Conservation (phyloP, 2,329 filamentous ascomycete genomes). For the Phialophora verrucosa region DNA sequence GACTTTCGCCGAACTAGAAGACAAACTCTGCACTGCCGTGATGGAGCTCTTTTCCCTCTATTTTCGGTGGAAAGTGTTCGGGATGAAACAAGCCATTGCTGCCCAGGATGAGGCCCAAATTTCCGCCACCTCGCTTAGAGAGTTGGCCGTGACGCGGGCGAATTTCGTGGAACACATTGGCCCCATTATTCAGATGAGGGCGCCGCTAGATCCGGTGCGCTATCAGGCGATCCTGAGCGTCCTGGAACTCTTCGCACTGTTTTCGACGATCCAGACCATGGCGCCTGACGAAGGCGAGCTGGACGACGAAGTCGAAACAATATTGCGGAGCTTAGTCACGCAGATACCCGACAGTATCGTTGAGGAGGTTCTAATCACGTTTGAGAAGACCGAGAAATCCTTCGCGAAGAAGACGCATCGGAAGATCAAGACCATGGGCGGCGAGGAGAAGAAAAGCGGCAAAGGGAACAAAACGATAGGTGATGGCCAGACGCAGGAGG, state of each 20-base stretch:
- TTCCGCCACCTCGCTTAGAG: constrained; percentile 68
- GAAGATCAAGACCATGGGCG: constrained; percentile 40
- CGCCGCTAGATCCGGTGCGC: constrained; percentile 76
- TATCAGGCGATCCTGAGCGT: constrained; percentile 75
- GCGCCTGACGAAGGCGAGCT: constrained; percentile 39
- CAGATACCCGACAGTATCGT: constrained; percentile 70
- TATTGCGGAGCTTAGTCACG: constrained; percentile 68
- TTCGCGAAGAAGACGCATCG: constrained; percentile 71
- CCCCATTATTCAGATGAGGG: constrained; percentile 56
- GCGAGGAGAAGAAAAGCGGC: constrained; percentile 20
- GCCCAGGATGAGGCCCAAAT: constrained; percentile 62
- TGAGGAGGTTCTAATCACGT: constrained; percentile 73
- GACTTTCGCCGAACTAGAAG: constrained; percentile 76
- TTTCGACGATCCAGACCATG: constrained; percentile 70
- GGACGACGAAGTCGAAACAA: constrained; percentile 57
- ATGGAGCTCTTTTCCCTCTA: constrained; percentile 82
- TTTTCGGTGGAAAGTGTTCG: constrained; percentile 89
- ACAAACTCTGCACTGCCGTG: constrained; percentile 75
- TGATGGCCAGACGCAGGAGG: constrained; percentile 32
- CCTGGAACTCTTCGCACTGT: constrained; percentile 81
- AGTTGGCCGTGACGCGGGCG: constrained; percentile 67
- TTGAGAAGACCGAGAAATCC: constrained; percentile 75
- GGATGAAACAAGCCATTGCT: constrained; percentile 61
- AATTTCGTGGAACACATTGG: constrained; percentile 57
- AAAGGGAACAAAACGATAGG: constrained; percentile 3